Evolutionary conservation across 345 rosid species (phyloP), one percentile per base, ranked within the genome.

Genomic region (Toxicodendron radicans): DNA sequence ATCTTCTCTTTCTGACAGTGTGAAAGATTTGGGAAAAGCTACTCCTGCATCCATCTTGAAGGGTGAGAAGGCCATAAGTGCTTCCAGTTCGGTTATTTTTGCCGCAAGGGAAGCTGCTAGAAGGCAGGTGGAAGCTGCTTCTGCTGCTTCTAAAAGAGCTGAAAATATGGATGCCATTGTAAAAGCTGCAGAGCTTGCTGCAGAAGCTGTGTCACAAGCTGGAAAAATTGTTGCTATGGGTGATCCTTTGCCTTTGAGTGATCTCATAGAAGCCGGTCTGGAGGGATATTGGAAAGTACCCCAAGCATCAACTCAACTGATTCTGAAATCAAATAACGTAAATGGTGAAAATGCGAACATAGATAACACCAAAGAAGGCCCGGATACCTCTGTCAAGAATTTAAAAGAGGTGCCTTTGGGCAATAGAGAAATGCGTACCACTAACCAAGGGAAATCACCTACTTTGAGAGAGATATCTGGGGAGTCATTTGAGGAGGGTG

Each of bases 101-200:
- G 94, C 89, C 63, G 95, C 97, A 6, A 93, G 87, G 76, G 97
- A 93, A 83, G 88, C 95, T 58, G 89, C 97, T 75, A 89, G 89
- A 75, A 90, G 80, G 84, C 87, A 91, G 83, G 86, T 92, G 71
- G 93, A 92, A 87, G 97, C 90, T 74, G 91, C 95, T 74, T 89
- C 98, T 62, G 92, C 92, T 73, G 97, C 98, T 71, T 78, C 98
- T n/a, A 87, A 86, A 87, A 88, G 71, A 79, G 98, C 97, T 84
- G 97, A 96, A 83, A 96, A 93, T 79, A 83, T 92, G 83, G 92
- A 89, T 83, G 92, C 98, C 21, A 82, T 93, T 72, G 88, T 96
- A 35, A 93, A 85, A 81, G 99, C 99, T 83, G 99, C 99, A 33
- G 94, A 92, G 78, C 81, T 93, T 81, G 98, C 99, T 72, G 93